These are phyloP conservation scores for Blastobotrys capitulatus DNA, from an alignment of 1,139 yeast genomes.

Conservation along the genomic window DNA sequence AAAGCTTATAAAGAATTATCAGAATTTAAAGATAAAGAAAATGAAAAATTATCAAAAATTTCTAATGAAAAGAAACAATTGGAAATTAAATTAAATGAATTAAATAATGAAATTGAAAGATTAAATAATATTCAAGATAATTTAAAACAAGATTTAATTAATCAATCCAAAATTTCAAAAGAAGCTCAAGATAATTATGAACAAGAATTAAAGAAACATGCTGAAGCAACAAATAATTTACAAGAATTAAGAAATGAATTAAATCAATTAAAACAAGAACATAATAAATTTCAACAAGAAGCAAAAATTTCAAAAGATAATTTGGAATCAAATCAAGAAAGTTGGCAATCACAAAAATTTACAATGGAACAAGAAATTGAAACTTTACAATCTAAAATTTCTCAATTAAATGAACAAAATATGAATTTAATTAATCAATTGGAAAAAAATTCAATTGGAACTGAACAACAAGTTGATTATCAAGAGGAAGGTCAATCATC, in stretches of 20 bases:
- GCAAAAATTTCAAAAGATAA: slow-evolving; percentile 33
- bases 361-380: slow-evolving; percentile 52
- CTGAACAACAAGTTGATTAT: background rate
- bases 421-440: slow-evolving; percentile 63
- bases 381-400: slow-evolving; percentile 41
- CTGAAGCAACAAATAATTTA: slow-evolving; percentile 46
- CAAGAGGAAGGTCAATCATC: background rate
- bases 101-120: slow-evolving; percentile 38
- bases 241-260: slow-evolving; percentile 42
- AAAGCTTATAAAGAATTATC: slow-evolving; percentile 23
- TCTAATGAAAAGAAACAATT: slow-evolving; percentile 36
- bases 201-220: slow-evolving; percentile 52
- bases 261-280: slow-evolving; percentile 36
- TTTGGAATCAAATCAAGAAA: slow-evolving; percentile 36
- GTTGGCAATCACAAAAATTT: slow-evolving; percentile 42
- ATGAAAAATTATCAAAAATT: slow-evolving; percentile 22
- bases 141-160: slow-evolving; percentile 43
- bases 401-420: slow-evolving; percentile 63
- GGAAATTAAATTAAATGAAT: slow-evolving; percentile 40
- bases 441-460: slow-evolving; percentile 35
- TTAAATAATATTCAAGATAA: slow-evolving; percentile 21
- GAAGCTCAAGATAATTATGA: slow-evolving; percentile 56
- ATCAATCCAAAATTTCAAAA: slow-evolving; percentile 46
- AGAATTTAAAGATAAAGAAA: slow-evolving; percentile 20
- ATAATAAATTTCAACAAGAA: slow-evolving; percentile 35